Base-by-base conservation (phyloP, 225 moss, liverwort and hornwort genomes). In the Polytrichum formosum region DNA sequence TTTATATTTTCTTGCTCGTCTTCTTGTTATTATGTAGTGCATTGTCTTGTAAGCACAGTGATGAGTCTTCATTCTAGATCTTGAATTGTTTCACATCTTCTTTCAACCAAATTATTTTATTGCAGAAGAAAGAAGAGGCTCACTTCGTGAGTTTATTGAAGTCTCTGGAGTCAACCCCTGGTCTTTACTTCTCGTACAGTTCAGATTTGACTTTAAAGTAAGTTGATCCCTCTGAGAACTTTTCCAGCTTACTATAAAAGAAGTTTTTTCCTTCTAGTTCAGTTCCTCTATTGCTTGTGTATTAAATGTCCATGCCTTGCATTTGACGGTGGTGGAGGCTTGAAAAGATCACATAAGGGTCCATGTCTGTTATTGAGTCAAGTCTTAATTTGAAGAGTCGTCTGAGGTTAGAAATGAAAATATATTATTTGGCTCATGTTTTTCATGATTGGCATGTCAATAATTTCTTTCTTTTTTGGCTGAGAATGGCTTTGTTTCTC, bases 71-170 rank as follows among this genome's bases (percentile, higher is more conserved):
- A 6, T 59, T 20, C 3, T 6, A 22, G 21, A 22, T 22, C 46
- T 46, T 46, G 46, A 46, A 46, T 13, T 46, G 46, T 46, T 37
- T 6, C 6, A 58, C 58, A 58, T 56, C 6, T 6, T 55, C 18
- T 55, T 20, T 56, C 8, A 56, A 56, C 56, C 18, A 56, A 56
- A 18, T 56, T 6, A 20, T 8, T 20, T 21, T 20, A 23, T 55
- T 73, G 76, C 88, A 95, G 98, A 98, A 98, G 72, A 91, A 83
- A 67, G 98, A 98, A 5, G 98, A 98, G 73, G 92, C 91, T 3
- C 87, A 92, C 69, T 98, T 91, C 74, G 69, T 82, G 67, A 62
- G 56, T 74, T 81, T 98, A 65, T 73, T 98, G 63, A 98, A 83
- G 73, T 64, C 82, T 55, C 82, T 98, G 53, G 91, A 94, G 77